phyloP scores from a whole-genome alignment of 1,139 yeast genomes.

The Pichia kudriavzevii region DNA sequence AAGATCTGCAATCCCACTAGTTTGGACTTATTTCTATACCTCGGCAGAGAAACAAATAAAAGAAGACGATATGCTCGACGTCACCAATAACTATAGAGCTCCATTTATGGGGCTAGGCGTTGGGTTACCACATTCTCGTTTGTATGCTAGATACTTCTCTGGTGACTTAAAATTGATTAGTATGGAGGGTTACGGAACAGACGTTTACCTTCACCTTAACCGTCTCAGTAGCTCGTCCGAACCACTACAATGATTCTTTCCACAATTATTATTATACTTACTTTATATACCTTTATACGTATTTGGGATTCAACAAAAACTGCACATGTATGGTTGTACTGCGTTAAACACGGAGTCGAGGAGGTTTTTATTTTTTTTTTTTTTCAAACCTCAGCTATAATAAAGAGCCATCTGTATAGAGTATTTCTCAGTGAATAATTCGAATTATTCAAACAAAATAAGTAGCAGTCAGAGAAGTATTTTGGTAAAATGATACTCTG shows the following conservation, averaged over 20 bases:
- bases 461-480: too few species aligned
- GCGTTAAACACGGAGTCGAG: too few species aligned
- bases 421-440: too few species aligned
- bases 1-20: constrained; percentile 72
- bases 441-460: too few species aligned
- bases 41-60: constrained; percentile 77
- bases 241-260: constrained; percentile 31
- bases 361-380: too few species aligned
- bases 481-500: too few species aligned
- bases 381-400: too few species aligned
- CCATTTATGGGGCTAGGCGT: constrained; percentile 96
- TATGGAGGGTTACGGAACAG: constrained; percentile 95
- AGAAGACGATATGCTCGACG: constrained; percentile 53
- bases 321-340: too few species aligned
- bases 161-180: constrained; percentile 82
- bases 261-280: too few species aligned
- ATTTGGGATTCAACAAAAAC: too few species aligned
- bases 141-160: constrained; percentile 85
- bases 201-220: constrained; percentile 80
- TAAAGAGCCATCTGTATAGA: too few species aligned
- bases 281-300: too few species aligned
- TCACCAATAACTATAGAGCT: constrained; percentile 53
- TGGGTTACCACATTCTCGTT: constrained; percentile 78
- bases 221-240: constrained; percentile 42
- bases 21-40: constrained; percentile 89